These are phyloP conservation scores for Rauvolfia tetraphylla DNA, from an alignment of 257 asterid species.

Conservation along the genomic window DNA sequence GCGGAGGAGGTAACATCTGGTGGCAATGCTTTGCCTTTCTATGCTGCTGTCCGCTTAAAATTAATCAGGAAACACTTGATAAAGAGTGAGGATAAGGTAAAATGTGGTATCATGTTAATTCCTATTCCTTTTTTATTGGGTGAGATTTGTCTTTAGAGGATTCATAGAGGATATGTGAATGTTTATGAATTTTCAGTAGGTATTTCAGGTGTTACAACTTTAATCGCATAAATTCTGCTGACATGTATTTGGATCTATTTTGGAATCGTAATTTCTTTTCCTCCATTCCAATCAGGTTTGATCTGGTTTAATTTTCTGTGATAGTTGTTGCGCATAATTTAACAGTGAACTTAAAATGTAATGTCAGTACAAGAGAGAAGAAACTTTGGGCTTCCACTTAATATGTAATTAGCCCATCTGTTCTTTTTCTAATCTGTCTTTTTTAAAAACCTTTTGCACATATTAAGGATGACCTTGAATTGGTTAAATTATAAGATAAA, in stretches of 20 bases:
- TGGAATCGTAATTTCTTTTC: background rate
- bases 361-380: background rate
- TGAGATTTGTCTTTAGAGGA: background rate
- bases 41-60: constrained; percentile 88
- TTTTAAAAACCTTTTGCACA: too few relatives aligned
- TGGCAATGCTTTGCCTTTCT: constrained; percentile 91
- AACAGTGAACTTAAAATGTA: background rate
- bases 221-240: background rate
- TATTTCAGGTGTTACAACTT: background rate
- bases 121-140: background rate
- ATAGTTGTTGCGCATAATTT: background rate
- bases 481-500: too few relatives aligned
- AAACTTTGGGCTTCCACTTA: background rate
- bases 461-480: too few relatives aligned
- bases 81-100: constrained; percentile 61
- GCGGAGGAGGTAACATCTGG: constrained; percentile 89
- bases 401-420: too few relatives aligned
- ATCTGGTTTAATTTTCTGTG: background rate
- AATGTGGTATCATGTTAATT: background rate
- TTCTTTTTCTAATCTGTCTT: too few relatives aligned
- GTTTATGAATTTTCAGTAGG: background rate
- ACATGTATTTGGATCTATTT: background rate
- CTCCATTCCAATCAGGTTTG: background rate
- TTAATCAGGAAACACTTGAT: constrained; percentile 69
- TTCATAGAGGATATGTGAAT: background rate